Evolutionary conservation across 176 grass and related monocot species (phyloP), one percentile per base, ranked within the genome.

Genomic region (Luzula sylvatica): DNA sequence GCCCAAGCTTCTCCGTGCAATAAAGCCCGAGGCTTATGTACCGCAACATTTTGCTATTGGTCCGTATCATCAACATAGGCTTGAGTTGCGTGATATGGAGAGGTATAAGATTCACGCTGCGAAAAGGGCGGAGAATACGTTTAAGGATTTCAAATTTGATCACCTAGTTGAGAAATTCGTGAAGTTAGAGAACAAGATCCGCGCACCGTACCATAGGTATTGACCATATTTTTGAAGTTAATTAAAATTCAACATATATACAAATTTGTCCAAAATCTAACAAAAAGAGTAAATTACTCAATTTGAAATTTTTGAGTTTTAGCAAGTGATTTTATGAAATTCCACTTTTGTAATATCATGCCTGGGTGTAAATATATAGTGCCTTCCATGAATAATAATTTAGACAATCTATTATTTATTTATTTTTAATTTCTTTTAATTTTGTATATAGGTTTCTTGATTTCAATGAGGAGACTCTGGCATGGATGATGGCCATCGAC

Each of bases 401-500:
- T n/a, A n/a, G n/a, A n/a, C n/a, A n/a, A n/a, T n/a, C n/a, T n/a
- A n/a, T n/a, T n/a, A n/a, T n/a, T n/a, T n/a, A n/a, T n/a, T n/a
- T n/a, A n/a, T n/a, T n/a, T n/a, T n/a, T n/a, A n/a, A n/a, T n/a
- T n/a, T n/a, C n/a, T n/a, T 32, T 32, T 4, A 32, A 32, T 46
- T 38, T 29, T 35, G 11, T 8, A n/a, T 62, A 23, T 35, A 70
- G 86, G 2, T 80, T 79, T 56, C 80, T 90, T 7, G 86, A 90
- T 62, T 80, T 80, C 52, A 70, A 44, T 59, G 86, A 76, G 8
- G 80, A 83, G 75, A 90, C 86, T 19, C 57, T 90, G 4, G 30
- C 86, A 3, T 90, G 80, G 84, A 77, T 84, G 75, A 90, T 90
- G 86, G 35, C 72, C 28, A 59, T 90, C 7, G 86, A 90, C 41